Conservation (phyloP, 495 filamentous ascomycete species). For the Bacidia gigantensis region DNA sequence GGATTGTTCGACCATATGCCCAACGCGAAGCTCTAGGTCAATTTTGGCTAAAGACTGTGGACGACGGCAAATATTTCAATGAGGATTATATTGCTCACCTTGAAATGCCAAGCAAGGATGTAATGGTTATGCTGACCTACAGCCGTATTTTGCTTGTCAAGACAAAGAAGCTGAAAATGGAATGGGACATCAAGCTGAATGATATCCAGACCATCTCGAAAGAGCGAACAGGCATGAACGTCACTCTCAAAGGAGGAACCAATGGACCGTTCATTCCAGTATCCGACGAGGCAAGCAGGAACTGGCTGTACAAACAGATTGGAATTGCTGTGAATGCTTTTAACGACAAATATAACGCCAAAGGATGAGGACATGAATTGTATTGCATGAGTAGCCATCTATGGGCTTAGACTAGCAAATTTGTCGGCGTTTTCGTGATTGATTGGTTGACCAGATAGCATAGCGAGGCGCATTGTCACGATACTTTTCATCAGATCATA, state of each 20-base stretch:
- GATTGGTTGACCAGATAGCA: neutral
- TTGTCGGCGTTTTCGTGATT: conserved; percentile 1
- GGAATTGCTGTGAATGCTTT: conserved; percentile 56
- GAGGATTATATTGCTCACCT: conserved; percentile 95
- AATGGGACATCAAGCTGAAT: conserved; percentile 93
- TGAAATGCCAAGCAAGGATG: conserved; percentile 77
- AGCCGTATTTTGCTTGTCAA: conserved; percentile 81
- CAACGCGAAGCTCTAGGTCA: conserved; percentile 94
- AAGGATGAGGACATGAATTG: conserved; percentile 29
- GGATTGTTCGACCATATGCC: conserved; percentile 86
- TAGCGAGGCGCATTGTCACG: neutral
- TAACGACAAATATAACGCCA: conserved; percentile 56
- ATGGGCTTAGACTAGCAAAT: neutral
- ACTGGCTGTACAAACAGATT: conserved; percentile 72
- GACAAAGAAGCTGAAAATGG: conserved; percentile 64
- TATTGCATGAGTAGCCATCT: neutral
- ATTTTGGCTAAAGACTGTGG: conserved; percentile 95
- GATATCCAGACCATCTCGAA: conserved; percentile 95
- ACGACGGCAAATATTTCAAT: conserved; percentile 94
- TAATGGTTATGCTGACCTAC: conserved; percentile 93
- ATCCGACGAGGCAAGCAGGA: conserved; percentile 69
- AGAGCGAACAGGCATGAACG: conserved; percentile 83
- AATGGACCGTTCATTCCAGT: conserved; percentile 95
- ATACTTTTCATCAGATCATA: too few relatives aligned
- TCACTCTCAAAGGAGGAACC: conserved; percentile 74